phyloP scores from a whole-genome alignment of 2,329 filamentous ascomycete genomes.

The Ceratocystis diversiconidia region DNA sequence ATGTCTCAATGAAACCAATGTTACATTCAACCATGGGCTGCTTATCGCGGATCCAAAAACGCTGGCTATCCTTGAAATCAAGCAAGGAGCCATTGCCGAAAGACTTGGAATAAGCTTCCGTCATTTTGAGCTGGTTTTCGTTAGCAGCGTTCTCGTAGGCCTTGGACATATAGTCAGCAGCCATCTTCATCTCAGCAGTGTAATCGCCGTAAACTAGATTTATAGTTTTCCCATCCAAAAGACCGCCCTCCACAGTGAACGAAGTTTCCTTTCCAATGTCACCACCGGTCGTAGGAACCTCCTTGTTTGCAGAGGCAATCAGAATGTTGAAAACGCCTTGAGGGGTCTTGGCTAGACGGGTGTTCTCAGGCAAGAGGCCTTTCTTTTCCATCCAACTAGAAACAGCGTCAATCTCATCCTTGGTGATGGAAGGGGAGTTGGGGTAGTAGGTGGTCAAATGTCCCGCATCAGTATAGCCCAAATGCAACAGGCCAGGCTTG shows the following conservation, averaged over 20 bases:
- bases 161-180: constrained; percentile 51
- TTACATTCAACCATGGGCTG: constrained; percentile 68
- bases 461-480: constrained; percentile 60
- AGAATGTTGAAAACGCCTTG: constrained; percentile 55
- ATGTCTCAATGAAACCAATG: constrained; percentile 75
- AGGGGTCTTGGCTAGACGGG: constrained; percentile 52
- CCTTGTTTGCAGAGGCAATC: constrained; percentile 53
- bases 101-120: constrained; percentile 58
- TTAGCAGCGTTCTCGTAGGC: constrained; percentile 58
- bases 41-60: constrained; percentile 72
- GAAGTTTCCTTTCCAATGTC: constrained; percentile 53
- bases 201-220: constrained; percentile 64
- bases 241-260: constrained; percentile 45
- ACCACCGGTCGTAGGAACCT: constrained; percentile 46
- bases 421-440: constrained; percentile 57
- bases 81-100: constrained; percentile 62
- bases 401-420: constrained; percentile 58
- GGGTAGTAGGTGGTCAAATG: constrained; percentile 77
- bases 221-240: constrained; percentile 51
- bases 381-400: constrained; percentile 61
- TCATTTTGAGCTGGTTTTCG: constrained; percentile 59
- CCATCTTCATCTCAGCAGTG: constrained; percentile 53
- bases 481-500: constrained; percentile 52
- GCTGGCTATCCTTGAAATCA: constrained; percentile 66
- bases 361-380: constrained; percentile 61